Conservation (phyloP, 2,329 filamentous ascomycete genomes). For the Fusarium nelsonii region DNA sequence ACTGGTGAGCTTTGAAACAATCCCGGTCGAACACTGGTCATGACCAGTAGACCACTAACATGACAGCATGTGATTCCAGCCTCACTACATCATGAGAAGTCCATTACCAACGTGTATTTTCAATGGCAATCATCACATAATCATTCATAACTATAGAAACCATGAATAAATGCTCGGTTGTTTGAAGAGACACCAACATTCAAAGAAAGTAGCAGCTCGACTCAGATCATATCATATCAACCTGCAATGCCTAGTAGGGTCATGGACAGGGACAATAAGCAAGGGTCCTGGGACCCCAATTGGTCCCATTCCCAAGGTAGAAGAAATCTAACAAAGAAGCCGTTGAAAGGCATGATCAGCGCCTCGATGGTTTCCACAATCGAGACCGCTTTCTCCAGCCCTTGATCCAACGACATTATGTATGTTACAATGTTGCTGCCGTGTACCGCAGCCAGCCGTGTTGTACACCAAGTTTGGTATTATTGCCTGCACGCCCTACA, state of each 20-base stretch:
- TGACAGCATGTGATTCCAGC: constrained; percentile 25
- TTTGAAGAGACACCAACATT: neutral
- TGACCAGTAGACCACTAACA: neutral
- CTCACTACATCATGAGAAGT: neutral
- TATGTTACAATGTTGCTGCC: constrained; percentile 2
- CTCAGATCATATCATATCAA: constrained; percentile 5
- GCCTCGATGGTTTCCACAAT: constrained; percentile 1
- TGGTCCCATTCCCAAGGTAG: neutral
- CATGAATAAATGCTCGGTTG: neutral
- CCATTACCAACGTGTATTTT: neutral
- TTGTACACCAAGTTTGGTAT: constrained; percentile 8
- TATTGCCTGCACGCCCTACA: constrained; percentile 2
- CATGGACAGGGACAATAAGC: constrained; percentile 9
- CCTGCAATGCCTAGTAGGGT: neutral
- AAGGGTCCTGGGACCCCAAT: neutral
- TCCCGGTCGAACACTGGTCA: neutral
- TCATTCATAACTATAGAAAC: neutral
- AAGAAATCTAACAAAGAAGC: constrained; percentile 8
- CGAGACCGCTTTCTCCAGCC: constrained; percentile 14
- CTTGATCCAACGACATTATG: constrained; percentile 4
- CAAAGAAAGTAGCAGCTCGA: neutral
- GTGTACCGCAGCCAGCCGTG: constrained; percentile 4
- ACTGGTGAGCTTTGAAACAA: neutral
- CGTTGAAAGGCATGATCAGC: constrained; percentile 8
- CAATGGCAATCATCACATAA: neutral